Evolutionary conservation across 768 basidiomycete genomes (phyloP).

Genomic region (Dacryopinax spathularia): DNA sequence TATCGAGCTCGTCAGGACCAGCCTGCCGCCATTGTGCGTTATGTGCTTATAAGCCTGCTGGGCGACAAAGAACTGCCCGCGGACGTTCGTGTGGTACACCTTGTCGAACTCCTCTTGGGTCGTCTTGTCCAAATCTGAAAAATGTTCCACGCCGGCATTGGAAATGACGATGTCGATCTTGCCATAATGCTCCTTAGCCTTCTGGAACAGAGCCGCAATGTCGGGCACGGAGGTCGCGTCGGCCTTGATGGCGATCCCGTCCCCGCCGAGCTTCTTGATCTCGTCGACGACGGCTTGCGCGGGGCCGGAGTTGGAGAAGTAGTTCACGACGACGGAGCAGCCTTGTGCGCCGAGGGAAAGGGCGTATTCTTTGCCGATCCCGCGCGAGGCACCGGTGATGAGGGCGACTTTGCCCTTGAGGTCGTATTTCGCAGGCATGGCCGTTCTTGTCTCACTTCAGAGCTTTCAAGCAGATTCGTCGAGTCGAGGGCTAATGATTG

Average conservation of each 20-base stretch:
- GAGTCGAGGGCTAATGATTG: no score
- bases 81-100: constrained; percentile 16
- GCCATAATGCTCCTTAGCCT: constrained; percentile 17
- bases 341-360: constrained; percentile 33
- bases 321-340: constrained; percentile 39
- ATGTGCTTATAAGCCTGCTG: not conserved
- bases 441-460: no score
- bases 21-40: not conserved
- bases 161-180: constrained; percentile 20
- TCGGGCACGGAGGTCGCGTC: constrained; percentile 22
- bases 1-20: not conserved
- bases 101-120: constrained; percentile 19
- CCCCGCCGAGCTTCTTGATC: constrained; percentile 25
- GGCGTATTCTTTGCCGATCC: constrained; percentile 40
- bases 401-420: constrained; percentile 20
- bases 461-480: no score
- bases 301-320: constrained; percentile 27
- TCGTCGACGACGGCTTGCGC: constrained; percentile 31
- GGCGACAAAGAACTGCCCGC: constrained; percentile 8
- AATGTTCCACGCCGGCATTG: constrained; percentile 17
- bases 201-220: constrained; percentile 17
- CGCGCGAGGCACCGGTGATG: constrained; percentile 31
- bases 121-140: constrained; percentile 5
- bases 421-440: not conserved
- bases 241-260: constrained; percentile 34